Conservation (phyloP, 495 filamentous ascomycete species). For the Letharia columbiana region DNA sequence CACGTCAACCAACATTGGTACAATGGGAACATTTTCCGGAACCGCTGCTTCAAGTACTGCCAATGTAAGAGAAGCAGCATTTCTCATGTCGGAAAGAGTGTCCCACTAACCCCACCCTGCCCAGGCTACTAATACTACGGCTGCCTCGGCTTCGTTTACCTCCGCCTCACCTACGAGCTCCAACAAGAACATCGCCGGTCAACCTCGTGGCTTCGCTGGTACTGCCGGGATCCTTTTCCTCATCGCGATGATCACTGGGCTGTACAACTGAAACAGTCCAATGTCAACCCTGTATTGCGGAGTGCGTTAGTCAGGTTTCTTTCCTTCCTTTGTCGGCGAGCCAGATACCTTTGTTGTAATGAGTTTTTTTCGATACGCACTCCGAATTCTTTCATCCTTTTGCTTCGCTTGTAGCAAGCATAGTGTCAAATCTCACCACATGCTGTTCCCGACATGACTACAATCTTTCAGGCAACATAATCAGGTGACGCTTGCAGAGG, state of each 20-base stretch:
- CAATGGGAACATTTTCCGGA: not conserved
- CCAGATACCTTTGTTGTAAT: not conserved
- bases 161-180: not conserved
- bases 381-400: too few relatives aligned
- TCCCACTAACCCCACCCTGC: not conserved
- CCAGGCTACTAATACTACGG: not conserved
- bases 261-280: not conserved
- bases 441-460: too few relatives aligned
- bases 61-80: not conserved
- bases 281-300: not conserved
- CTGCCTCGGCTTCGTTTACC: not conserved
- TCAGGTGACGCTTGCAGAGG: too few relatives aligned
- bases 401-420: too few relatives aligned
- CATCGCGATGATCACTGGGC: not conserved
- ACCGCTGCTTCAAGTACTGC: not conserved
- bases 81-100: not conserved
- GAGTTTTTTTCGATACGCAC: not conserved
- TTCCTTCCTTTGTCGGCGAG: not conserved
- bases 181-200: not conserved
- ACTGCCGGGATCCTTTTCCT: not conserved
- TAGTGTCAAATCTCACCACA: too few relatives aligned
- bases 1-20: too few relatives aligned
- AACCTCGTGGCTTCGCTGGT: not conserved
- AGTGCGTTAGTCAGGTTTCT: not conserved
- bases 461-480: too few relatives aligned